Evolutionary conservation across 129 eudicot genomes (phyloP), one percentile per base, ranked within the genome.

Genomic region (Flaveria ramosissima): DNA sequence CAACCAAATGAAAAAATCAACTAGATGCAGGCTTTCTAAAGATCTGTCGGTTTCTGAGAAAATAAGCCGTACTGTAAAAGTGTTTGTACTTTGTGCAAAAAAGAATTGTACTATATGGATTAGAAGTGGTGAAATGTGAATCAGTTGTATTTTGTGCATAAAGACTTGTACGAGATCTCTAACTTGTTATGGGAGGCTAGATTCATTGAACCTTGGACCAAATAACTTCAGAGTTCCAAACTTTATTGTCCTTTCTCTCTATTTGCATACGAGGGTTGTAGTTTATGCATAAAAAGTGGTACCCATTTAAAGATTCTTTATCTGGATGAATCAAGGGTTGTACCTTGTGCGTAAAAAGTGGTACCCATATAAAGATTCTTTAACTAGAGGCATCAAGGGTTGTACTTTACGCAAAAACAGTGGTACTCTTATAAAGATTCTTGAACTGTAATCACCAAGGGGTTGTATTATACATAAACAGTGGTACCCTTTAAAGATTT

Each of bases 321-420:
- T 6, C 43, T 27, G 1, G 27, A 11, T 24, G 56, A 30, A 15
- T 43, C 27, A 75, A 75, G 15, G 61, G 46, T 63, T 75, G 59
- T 63, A 32, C 36, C n/a, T 62, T 17, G 41, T 30, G 79, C 80
- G 23, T 67, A 15, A 53, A 32, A 41, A 45, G 2, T 45, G 48
- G 13, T 45, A 51, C 8, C 19, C 3, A 14, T 51, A 14, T 51
- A 51, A 51, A 51, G 57, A 51, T 51, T 51, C 21, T 14, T 16
- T 51, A 14, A 51, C 57, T 51, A 15, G 57, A 51, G 16, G 21
- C 57, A 51, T 51, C 57, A 47, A 2, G 52, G 52, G n/a, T 47
- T 47, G 13, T 47, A 47, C 52, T 47, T 13, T 47, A 47, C 16
- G 21, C 57, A 51, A 16, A 47, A 47, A 14, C n/a, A 8, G 9